These are phyloP conservation scores for Globisporangium nodosum DNA, from an alignment of 352 stramenopile species.

Conservation along the genomic window DNA sequence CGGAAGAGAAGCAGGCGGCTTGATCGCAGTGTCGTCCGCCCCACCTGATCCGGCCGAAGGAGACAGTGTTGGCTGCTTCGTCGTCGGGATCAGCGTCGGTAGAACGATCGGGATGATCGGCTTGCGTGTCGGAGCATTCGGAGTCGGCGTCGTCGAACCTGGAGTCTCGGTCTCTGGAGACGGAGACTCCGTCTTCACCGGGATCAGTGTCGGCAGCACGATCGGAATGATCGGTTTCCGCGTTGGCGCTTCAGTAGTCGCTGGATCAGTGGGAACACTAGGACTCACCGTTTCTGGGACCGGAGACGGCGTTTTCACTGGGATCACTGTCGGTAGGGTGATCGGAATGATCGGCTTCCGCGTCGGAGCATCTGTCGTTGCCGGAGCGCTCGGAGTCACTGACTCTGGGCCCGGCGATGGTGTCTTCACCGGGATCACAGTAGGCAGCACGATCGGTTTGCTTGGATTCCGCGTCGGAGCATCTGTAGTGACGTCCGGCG, in stretches of 20 bases:
- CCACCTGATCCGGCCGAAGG: too few relatives aligned
- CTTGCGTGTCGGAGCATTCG: background rate
- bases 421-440: background rate
- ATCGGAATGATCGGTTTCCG: conserved; percentile 3
- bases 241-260: background rate
- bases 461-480: background rate
- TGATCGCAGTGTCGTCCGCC: too few relatives aligned
- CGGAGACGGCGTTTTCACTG: background rate
- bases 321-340: background rate
- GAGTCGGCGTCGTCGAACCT: background rate
- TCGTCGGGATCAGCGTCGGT: background rate
- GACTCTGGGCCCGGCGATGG: background rate
- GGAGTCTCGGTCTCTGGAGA: background rate
- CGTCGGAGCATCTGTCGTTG: background rate
- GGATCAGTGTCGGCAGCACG: too few relatives aligned
- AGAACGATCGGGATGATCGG: background rate
- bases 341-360: background rate
- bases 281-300: background rate
- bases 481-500: background rate
- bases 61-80: background rate
- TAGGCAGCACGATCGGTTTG: background rate
- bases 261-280: background rate
- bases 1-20: too few relatives aligned
- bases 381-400: background rate
- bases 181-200: background rate